Evolutionary conservation across 148 eudicot genomes (phyloP).

Genomic region (Salicornia ramosissima): DNA sequence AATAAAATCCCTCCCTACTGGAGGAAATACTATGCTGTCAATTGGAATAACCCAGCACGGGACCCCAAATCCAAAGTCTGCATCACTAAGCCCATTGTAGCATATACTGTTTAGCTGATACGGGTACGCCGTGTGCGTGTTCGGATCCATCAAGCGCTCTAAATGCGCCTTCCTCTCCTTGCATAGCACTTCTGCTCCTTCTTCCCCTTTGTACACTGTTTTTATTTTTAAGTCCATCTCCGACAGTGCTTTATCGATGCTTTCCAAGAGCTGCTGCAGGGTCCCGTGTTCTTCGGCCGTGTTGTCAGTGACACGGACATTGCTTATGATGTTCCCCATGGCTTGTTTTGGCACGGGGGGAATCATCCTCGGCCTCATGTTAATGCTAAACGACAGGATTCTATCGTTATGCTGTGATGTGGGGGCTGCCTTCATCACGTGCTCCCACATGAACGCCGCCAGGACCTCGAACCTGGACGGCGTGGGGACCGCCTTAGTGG

Average conservation of each 20-base stretch:
- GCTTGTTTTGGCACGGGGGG: not conserved
- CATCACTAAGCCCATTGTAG: conserved; percentile 6
- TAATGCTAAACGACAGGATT: not conserved
- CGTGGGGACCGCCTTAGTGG: not conserved
- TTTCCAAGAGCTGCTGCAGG: not conserved
- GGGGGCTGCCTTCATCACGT: not conserved
- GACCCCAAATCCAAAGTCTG: conserved; percentile 15
- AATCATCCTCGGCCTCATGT: conserved; percentile 3
- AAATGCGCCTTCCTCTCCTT: not conserved
- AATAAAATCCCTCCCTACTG: conserved; percentile 6
- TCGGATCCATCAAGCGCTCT: not conserved
- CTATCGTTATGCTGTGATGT: not conserved
- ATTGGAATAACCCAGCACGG: not conserved
- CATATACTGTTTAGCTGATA: not conserved
- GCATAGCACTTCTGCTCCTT: not conserved
- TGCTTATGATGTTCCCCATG: not conserved
- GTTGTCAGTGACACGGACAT: not conserved
- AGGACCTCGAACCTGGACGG: conserved; percentile 2
- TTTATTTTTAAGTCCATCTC: not conserved
- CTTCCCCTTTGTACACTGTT: not conserved
- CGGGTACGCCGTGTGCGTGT: not conserved
- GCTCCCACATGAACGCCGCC: conserved; percentile 15
- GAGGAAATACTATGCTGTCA: conserved; percentile 7
- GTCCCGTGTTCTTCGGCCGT: not conserved
- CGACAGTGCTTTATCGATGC: not conserved